A percentile compares a stretch with the other conserved stretches of the same genome.
Evolutionary conservation across 441 rosid species (phyloP).

Genomic region (Gossypium gossypioides): DNA sequence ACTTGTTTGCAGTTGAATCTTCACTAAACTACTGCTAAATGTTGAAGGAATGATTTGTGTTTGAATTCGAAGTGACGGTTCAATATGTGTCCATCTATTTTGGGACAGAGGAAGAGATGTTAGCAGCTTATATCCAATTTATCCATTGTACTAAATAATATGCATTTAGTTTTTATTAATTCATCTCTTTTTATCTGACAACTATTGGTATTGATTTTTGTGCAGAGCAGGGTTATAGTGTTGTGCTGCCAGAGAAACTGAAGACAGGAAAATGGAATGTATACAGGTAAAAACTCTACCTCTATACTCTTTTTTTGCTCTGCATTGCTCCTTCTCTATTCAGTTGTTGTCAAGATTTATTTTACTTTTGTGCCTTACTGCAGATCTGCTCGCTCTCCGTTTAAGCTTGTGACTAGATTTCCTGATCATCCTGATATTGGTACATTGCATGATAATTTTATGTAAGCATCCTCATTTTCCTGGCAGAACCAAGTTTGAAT

Average conservation of each 20-base stretch:
- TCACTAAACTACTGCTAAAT: neutral
- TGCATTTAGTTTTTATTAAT: neutral
- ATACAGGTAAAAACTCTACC: conserved; percentile 47
- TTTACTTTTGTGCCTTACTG: conserved; percentile 8
- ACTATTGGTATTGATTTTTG: conserved; percentile 13
- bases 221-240: conserved; percentile 88
- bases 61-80: neutral
- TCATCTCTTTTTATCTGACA: neutral
- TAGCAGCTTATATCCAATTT: neutral
- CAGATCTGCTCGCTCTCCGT: conserved; percentile 80
- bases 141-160: neutral
- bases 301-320: conserved; percentile 8
- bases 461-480: conserved; percentile 38
- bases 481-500: conserved; percentile 2
- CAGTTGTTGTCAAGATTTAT: neutral
- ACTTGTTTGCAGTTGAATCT: neutral
- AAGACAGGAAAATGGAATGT: conserved; percentile 90
- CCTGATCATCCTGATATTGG: conserved; percentile 83
- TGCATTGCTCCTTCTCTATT: neutral
- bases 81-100: neutral
- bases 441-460: conserved; percentile 90
- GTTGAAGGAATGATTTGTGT: neutral
- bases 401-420: conserved; percentile 71
- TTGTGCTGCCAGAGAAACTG: conserved; percentile 92
- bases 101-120: neutral